Base-by-base conservation (phyloP, 306 rosid species). In the Quercus rubra region DNA sequence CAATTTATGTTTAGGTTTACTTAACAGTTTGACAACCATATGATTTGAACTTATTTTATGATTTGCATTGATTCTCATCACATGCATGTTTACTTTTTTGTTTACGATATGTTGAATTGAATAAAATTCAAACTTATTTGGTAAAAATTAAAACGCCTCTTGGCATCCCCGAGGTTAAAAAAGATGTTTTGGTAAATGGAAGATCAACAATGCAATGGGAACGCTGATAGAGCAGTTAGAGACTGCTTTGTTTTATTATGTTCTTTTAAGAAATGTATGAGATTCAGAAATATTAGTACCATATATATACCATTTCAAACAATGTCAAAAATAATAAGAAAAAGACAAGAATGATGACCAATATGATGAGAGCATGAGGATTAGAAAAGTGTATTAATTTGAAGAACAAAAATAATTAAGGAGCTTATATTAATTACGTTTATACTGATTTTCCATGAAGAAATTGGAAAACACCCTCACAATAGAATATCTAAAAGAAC, bases 291-390 rank as follows among this genome's bases (percentile, higher is more conserved):
- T 78, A 23, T 23, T 23, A n/a, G 62, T 66, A 49, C 59, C 54
- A 3, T 49, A 12, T 71, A 59, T 49, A 12, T 71, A 59, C 7
- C 4, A 58, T 58, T 23, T 15, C 10, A 27, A 52, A 20, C 17
- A 49, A 76, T 82, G 31, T 70, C 58, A 73, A 85, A 85, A 57
- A 72, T 79, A 78, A 79, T 43, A 63, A 86, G 87, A 84, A 74
- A 78, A 83, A 78, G 90, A 85, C 91, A 87, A 89, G 84, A 78
- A 56, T 73, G 83, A 85, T 87, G 85, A 87, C 82, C 71, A 20
- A 74, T 74, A 13, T 69, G 46, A 51, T 74, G 73, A 81, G 80
- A 21, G 64, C 56, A 79, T 75, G 4, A 72, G 67, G 64, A 71
- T 7, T 73, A 64, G 11, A 43, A 49, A 70, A 17, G 56, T 64